Percentiles rank a stretch among this genome's conserved stretches.
phyloP scores from a whole-genome alignment of 192 early-diverging fungal genomes.

The Pilaira anomala region DNA sequence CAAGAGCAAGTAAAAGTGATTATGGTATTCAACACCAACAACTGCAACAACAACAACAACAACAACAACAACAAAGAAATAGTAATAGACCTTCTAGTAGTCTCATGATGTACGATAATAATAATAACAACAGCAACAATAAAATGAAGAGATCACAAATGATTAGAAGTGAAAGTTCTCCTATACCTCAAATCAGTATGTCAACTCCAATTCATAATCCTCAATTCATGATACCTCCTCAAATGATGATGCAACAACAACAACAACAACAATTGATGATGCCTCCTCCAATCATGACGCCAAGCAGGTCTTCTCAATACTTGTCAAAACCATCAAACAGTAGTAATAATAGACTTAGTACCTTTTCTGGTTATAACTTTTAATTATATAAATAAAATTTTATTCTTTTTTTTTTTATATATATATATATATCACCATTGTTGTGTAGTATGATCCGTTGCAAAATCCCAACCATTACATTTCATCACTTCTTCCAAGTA shows the following conservation, averaged over 20 bases:
- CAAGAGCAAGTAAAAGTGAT: background rate
- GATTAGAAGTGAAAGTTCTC: slow-evolving; percentile 21
- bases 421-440: no score
- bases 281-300: no score
- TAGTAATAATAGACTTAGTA: no score
- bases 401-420: no score
- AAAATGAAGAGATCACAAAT: slow-evolving; percentile 15
- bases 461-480: slow-evolving; percentile 2
- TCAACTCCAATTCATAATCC: background rate
- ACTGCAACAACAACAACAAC: background rate
- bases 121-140: background rate
- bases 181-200: background rate
- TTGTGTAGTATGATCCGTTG: no score
- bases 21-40: background rate
- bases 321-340: no score
- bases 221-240: background rate
- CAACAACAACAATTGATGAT: no score
- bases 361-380: no score
- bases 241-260: background rate
- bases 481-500: slow-evolving; percentile 28
- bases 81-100: slow-evolving; percentile 1
- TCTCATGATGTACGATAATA: slow-evolving; percentile 1
- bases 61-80: background rate
- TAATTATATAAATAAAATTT: no score
- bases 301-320: no score